Base-by-base conservation (phyloP, 2,329 filamentous ascomycete species). In the Byssothecium circinans region DNA sequence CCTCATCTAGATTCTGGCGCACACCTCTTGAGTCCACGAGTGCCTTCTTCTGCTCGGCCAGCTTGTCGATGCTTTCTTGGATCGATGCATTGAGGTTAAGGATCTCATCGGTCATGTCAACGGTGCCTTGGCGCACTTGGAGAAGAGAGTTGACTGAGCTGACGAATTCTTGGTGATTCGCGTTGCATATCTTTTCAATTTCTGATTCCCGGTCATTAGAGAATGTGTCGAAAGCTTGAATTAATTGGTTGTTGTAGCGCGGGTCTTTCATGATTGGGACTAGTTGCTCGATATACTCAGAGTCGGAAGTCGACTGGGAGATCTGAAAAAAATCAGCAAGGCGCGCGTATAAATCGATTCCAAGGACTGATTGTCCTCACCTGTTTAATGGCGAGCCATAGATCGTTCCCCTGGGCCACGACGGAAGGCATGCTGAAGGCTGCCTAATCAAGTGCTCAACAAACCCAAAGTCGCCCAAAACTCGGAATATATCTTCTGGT, bases 121-220 rank as follows among this genome's bases (percentile, higher is more conserved):
- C 90, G 0, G 92, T 97, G 33, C 90, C 91, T 70, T 96, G 89
- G 44, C 92, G 87, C 42, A 97, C 91, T 49, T 84, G 83, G 60
- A 97, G 88, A n/a, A 99, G 82, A 66, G 95, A 90, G 63, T 94
- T 95, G 58, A 99, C 91, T 0, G 92, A 96, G 56, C 83, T 84
- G 27, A 97, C 86, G 65, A 99, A 99, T 64, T 96, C 94, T 66
- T 97, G 92, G 65, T 99, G 94, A 63, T 96, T 96, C 10, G 89
- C 92, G 62, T 96, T 85, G 61, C 94, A 96, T 61, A 97, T 95
- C 18, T 84, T 84, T 74, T 99, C 94, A 56, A 99, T 97, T 61
- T 97, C 91, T 12, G 82, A 74, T 70, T 99, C 94, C 51, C 91
- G 86, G 38, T 94, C 89, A 58, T 87, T 85, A 27, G 91, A 89